These are phyloP conservation scores for Incumbomyces lentus DNA, from an alignment of 2,329 filamentous ascomycete genomes.

Conservation along the genomic window DNA sequence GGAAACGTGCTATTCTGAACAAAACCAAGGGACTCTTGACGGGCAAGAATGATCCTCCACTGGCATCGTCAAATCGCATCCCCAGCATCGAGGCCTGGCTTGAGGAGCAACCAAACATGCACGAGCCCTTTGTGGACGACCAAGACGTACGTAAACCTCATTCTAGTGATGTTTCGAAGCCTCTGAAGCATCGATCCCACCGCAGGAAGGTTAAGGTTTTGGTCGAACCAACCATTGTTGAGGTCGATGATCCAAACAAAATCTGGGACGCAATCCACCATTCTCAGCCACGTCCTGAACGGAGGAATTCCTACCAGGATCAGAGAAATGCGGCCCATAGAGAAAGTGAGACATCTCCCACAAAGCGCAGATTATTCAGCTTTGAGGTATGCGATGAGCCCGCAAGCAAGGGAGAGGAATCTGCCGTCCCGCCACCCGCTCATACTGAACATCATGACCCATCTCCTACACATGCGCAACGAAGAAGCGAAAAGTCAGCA, in stretches of 20 bases:
- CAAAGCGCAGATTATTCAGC: slow-evolving; percentile 12
- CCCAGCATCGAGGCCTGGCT: slow-evolving; percentile 55
- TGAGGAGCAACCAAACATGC: slow-evolving; percentile 40
- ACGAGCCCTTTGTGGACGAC: slow-evolving; percentile 38
- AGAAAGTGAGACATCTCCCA: slow-evolving; percentile 9
- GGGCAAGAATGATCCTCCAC: slow-evolving; percentile 28
- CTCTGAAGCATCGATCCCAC: slow-evolving; percentile 32
- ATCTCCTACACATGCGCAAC: slow-evolving; percentile 21
- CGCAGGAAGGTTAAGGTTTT: slow-evolving; percentile 19
- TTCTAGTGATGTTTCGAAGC: slow-evolving; percentile 30
- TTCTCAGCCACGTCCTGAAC: not conserved
- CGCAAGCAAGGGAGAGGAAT: slow-evolving; percentile 8
- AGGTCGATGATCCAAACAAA: slow-evolving; percentile 17
- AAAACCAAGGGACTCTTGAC: slow-evolving; percentile 36
- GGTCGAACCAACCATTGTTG: slow-evolving; percentile 15
- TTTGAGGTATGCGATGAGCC: slow-evolving; percentile 9
- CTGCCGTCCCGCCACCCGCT: slow-evolving; percentile 5
- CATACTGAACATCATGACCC: slow-evolving; percentile 11
- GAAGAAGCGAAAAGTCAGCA: slow-evolving; percentile 18
- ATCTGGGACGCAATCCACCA: slow-evolving; percentile 18
- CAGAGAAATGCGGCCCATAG: slow-evolving; percentile 4
- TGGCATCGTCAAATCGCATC: slow-evolving; percentile 33
- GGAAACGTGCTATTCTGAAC: slow-evolving; percentile 33
- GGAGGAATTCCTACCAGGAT: not conserved
- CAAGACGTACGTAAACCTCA: slow-evolving; percentile 12